Conservation (phyloP, 192 early-diverging fungal genomes). For the Powellomyces hirtus region DNA sequence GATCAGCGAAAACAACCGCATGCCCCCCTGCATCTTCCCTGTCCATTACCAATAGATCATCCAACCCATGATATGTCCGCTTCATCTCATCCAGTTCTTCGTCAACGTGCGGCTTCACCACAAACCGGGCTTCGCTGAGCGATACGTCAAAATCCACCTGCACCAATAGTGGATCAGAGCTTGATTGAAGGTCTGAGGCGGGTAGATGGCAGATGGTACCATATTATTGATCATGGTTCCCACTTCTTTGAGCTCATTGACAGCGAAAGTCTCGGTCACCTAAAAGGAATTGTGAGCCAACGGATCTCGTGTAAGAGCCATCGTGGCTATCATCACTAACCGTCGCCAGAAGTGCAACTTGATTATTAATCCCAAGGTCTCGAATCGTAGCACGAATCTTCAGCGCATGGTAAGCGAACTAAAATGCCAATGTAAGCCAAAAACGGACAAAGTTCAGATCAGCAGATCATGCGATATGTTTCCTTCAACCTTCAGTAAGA, state of each 20-base stretch:
- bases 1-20: too few relatives aligned
- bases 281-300: too few relatives aligned
- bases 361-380: background rate
- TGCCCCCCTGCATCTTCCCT: background rate
- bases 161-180: too few relatives aligned
- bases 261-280: conserved; percentile 36
- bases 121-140: conserved; percentile 49
- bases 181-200: too few relatives aligned
- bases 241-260: conserved; percentile 45
- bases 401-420: conserved; percentile 63
- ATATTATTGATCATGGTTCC: conserved; percentile 57
- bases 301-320: too few relatives aligned
- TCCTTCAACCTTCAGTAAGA: conserved; percentile 52
- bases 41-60: conserved; percentile 58
- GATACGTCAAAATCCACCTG: conserved; percentile 78
- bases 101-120: conserved; percentile 56
- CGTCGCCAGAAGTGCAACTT: conserved; percentile 11
- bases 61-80: conserved; percentile 61
- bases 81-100: conserved; percentile 70
- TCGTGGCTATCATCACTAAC: too few relatives aligned
- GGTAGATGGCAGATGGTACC: conserved; percentile 39
- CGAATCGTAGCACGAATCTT: conserved; percentile 40
- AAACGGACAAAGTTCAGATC: background rate
- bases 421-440: background rate
- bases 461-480: background rate